Base-by-base conservation (phyloP, 2,329 filamentous ascomycete genomes). In the Microcera coccophila region DNA sequence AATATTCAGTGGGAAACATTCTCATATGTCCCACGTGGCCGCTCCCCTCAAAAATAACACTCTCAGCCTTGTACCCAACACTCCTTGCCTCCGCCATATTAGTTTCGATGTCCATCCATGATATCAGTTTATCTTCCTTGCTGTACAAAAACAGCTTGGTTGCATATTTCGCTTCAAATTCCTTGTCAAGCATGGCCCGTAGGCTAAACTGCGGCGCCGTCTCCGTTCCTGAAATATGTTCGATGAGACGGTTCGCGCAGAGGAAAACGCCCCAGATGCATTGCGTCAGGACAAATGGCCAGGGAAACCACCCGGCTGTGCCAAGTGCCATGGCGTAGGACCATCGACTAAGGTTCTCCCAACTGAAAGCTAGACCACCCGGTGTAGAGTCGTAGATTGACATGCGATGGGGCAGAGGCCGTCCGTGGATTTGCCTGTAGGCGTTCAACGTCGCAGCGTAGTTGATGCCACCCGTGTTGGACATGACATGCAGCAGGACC, bases 21-120 rank as follows among this genome's bases (percentile, higher is more conserved):
- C 74, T 67, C 65, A 84, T 75, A 55, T 84, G 79, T 1, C 76
- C 78, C 15, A 82, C 81, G 59, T 85, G 81, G 1, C 71, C 64
- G 38, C 75, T 80, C 4, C 72, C 75, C 38, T 78, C 70, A 48
- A 85, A 85, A 21, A 73, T 54, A 44, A 78, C 74, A 16, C 68
- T 63, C 1, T 69, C 64, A 2, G 75, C 71, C 17, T 58, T 55
- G 49, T 75, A 82, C 0, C 80, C 81, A 40, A 66, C 65, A 11
- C 57, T 53, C 45, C 58, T 65, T 2, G 77, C 72, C 26, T 70
- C 60, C 3, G 71, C 70, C 1, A 71, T 75, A 52, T 82, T 75
- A 12, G 64, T 64, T 49, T 80, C 75, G 1, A 82, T 73, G 47
- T 82, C 78, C 44, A 74, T 56, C 58, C 70, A 76, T 3, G 64